Percentiles rank a stretch among this genome's conserved stretches.
Conservation (phyloP, 1,284 basidiomycete species). For the Apiotrichum akiyoshidainum region DNA sequence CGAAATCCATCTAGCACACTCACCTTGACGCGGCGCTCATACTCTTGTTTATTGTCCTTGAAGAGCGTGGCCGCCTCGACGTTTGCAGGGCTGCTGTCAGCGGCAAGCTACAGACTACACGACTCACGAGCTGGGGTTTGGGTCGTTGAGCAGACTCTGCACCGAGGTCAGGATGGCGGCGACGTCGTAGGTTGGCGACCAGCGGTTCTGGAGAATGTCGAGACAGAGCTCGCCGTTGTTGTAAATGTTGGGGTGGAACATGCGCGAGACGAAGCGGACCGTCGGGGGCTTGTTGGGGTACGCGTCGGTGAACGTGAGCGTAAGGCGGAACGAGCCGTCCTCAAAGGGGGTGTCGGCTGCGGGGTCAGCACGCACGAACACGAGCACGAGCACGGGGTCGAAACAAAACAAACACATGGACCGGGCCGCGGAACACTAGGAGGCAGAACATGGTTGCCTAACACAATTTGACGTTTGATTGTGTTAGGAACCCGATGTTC, state of each 20-base stretch:
- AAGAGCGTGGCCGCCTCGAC: slow-evolving; percentile 95
- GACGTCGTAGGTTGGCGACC: slow-evolving; percentile 98
- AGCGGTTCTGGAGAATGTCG: slow-evolving; percentile 96
- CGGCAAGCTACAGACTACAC: background rate
- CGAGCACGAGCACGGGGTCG: background rate
- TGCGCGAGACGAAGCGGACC: slow-evolving; percentile 92
- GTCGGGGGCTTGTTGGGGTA: slow-evolving; percentile 98
- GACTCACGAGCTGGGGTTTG: slow-evolving; percentile 78
- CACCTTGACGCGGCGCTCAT: slow-evolving; percentile 83
- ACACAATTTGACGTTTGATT: too few species aligned
- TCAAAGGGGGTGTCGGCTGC: slow-evolving; percentile 96
- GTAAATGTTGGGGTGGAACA: slow-evolving; percentile 99
- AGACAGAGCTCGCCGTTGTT: slow-evolving; percentile 93
- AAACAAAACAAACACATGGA: too few species aligned
- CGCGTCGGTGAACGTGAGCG: slow-evolving; percentile 92
- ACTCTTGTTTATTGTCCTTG: slow-evolving; percentile 98
- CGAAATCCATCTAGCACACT: slow-evolving; percentile 7
- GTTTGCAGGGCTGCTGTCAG: slow-evolving; percentile 74
- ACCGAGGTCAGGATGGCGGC: slow-evolving; percentile 95
- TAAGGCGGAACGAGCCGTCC: slow-evolving; percentile 95
- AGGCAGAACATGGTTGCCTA: too few species aligned
- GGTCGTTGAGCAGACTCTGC: slow-evolving; percentile 91
- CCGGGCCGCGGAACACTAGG: too few species aligned
- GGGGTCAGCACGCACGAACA: slow-evolving; percentile 8
- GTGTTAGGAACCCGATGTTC: too few species aligned